Evolutionary conservation across 768 basidiomycete genomes (phyloP), one percentile per base, ranked within the genome.

Genomic region (Goffeauzyma gilvescens): DNA sequence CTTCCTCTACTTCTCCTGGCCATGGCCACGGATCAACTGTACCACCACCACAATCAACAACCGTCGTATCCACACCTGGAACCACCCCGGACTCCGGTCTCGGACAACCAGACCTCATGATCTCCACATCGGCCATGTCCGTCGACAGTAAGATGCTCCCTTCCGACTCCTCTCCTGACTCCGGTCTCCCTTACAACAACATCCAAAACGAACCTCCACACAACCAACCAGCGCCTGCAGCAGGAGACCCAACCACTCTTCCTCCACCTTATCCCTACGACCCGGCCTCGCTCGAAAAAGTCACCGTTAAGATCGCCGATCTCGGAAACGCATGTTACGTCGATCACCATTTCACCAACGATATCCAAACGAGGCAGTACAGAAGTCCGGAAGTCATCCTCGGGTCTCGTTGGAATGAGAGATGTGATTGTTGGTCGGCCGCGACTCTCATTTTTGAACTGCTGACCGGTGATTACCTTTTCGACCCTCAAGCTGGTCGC

Each of bases 291-390:
- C 50, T 63, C 55, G 76, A 82, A 57, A 75, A 75, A 60, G 93
- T 96, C 49, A 95, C 87, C 5, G 93, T 98, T 40, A 95, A 96
- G 72, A 96, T 98, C 58, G 93, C 90, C 23, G 93, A 98, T 72
- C 66, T 98, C 41, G 93, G 93, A 6, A 96, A 96, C 63, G 87
- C 86, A 20, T 87, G 86, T 26, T 86, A 84, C 13, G 85, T 85
- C 75, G 58, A 65, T 44, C 46, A 95, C 52, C 93, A 96, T 59
- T 98, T 96, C 51, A 96, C 93, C 32, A 90, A 98, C 65, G 93
- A 95, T 55, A 96, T 95, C 53, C 87, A 96, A 67, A 98, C 93
- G 21, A 68, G 90, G 56, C 93, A 96, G 57, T 96, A 96, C 62
- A 76, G 93, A 21, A 86, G 84, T 69, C 90, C 93, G 1, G 90